These are phyloP conservation scores for Petunia secreta DNA, from an alignment of 257 asterid species.

Conservation along the genomic window DNA sequence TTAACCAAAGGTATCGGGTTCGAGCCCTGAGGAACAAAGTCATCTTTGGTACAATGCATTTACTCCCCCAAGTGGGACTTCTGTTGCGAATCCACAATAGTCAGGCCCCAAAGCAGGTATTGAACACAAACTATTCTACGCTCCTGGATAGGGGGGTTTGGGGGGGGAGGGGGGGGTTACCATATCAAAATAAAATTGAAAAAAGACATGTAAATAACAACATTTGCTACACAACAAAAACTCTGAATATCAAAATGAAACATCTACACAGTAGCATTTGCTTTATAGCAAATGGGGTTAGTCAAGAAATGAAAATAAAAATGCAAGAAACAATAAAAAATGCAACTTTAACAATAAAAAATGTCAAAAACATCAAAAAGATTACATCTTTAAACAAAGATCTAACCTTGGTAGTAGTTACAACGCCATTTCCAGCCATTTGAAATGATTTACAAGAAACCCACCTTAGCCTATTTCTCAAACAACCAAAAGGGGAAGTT, in stretches of 20 bases:
- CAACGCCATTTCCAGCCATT: neutral
- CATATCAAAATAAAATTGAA: neutral
- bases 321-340: neutral
- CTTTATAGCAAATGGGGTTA: neutral
- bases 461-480: conserved; percentile 2
- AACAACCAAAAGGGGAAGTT: neutral
- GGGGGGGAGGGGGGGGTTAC: neutral
- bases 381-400: neutral
- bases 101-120: too few relatives aligned
- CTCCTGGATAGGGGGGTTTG: neutral
- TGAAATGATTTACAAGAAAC: neutral
- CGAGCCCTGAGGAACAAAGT: neutral
- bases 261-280: neutral
- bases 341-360: neutral
- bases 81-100: too few relatives aligned
- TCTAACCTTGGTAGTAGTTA: conserved; percentile 18
- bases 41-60: too few relatives aligned
- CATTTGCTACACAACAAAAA: neutral
- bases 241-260: neutral
- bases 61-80: too few relatives aligned
- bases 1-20: neutral
- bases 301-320: neutral
- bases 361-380: neutral
- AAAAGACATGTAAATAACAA: neutral
- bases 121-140: neutral